phyloP scores from a whole-genome alignment of 208 protist genomes.

The Tritrichomonas musculus region DNA sequence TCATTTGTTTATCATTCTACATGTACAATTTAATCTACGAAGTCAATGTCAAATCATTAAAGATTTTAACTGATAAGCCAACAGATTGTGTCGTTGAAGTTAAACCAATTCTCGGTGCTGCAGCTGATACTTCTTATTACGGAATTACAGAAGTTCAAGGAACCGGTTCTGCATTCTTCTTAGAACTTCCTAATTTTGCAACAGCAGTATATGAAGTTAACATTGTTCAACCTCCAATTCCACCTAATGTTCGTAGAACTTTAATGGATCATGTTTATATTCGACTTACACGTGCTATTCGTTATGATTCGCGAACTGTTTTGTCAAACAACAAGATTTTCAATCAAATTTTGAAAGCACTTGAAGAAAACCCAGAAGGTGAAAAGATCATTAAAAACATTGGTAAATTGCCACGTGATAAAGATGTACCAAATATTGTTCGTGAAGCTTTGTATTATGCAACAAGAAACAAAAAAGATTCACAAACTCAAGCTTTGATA shows the following conservation, averaged over 20 bases:
- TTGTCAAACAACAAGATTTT: not conserved
- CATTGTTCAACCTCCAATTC: not conserved
- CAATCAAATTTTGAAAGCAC: not conserved
- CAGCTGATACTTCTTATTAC: not conserved
- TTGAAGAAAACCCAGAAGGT: not conserved
- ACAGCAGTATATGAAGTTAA: not conserved
- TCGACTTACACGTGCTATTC: not conserved
- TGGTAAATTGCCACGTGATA: not conserved
- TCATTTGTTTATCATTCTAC: not conserved
- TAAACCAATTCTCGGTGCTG: not conserved
- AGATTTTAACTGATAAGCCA: not conserved
- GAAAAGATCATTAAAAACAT: not conserved
- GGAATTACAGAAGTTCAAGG: not conserved
- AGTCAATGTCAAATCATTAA: not conserved
- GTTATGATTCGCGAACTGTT: not conserved
- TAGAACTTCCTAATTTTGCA: not conserved
- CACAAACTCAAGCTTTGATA: too few species aligned
- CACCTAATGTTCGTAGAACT: not conserved
- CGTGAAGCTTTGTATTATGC: too few species aligned
- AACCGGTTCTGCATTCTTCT: not conserved
- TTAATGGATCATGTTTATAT: conserved; percentile 6
- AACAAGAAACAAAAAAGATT: too few species aligned
- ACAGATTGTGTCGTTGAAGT: not conserved
- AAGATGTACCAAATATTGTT: too few species aligned
- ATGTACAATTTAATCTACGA: not conserved